Conservation (phyloP, 257 asterid genomes). For the Solanum corneliomulleri region DNA sequence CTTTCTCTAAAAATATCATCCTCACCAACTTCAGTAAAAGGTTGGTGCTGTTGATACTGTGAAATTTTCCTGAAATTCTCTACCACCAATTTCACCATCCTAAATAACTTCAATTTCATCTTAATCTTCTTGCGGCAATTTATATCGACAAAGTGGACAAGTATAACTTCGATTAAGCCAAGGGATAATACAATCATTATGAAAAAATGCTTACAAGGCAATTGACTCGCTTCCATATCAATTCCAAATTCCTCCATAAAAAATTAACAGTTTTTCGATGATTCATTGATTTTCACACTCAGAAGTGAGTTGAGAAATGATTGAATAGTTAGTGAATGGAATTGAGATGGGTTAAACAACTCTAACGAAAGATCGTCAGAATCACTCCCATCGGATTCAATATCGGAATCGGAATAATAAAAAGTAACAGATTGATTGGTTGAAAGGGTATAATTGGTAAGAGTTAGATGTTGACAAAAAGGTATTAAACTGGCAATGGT, state of each 20-base stretch:
- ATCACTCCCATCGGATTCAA: constrained; percentile 22
- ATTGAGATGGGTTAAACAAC: neutral
- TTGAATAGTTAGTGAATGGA: constrained; percentile 14
- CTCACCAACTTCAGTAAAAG: too few species aligned
- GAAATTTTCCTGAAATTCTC: neutral
- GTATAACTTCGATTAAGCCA: constrained; percentile 39
- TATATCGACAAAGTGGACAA: constrained; percentile 44
- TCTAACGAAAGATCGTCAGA: constrained; percentile 19
- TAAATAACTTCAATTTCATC: neutral
- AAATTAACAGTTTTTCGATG: constrained; percentile 23
- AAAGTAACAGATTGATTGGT: neutral
- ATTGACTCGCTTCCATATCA: constrained; percentile 7
- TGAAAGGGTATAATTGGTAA: neutral
- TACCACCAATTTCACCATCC: neutral
- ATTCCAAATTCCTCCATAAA: constrained; percentile 45
- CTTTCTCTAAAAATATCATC: too few species aligned
- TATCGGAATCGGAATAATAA: neutral
- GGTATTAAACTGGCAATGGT: constrained; percentile 9
- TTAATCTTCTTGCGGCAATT: constrained; percentile 20
- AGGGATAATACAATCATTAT: constrained; percentile 34
- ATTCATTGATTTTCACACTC: constrained; percentile 7
- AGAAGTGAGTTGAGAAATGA: constrained; percentile 25
- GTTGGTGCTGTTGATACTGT: neutral
- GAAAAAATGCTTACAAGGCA: constrained; percentile 45
- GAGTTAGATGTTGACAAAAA: neutral